phyloP scores from a whole-genome alignment of 2,329 filamentous ascomycete species.

The Sporothrix dimorphospora region DNA sequence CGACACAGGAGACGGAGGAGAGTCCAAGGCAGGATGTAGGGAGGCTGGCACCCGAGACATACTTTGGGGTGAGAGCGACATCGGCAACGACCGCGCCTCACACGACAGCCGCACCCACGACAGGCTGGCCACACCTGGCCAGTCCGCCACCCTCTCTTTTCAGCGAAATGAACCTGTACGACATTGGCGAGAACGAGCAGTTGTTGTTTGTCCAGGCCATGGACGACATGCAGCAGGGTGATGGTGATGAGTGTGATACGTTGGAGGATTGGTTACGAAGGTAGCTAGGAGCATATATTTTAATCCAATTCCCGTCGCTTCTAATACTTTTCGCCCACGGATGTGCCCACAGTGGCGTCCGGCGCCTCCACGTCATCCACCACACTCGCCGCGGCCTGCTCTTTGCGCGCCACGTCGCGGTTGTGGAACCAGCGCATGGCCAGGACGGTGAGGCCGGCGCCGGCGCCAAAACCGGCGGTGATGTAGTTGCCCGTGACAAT shows the following conservation, averaged over 20 bases:
- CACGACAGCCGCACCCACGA: neutral
- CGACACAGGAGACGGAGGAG: neutral
- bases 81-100: neutral
- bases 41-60: neutral
- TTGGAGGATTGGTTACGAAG: neutral
- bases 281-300: too few relatives aligned
- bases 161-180: neutral
- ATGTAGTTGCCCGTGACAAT: conserved; percentile 40
- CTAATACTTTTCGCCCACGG: neutral
- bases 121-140: neutral
- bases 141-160: neutral
- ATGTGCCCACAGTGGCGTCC: neutral
- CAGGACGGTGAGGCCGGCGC: conserved; percentile 32
- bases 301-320: too few relatives aligned
- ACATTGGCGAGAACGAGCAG: conserved; percentile 9
- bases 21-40: neutral
- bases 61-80: neutral
- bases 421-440: conserved; percentile 36
- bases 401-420: conserved; percentile 31
- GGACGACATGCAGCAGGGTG: neutral
- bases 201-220: neutral
- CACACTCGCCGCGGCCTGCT: neutral
- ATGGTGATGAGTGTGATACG: neutral
- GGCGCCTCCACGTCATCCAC: conserved; percentile 10
- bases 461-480: conserved; percentile 36